Percentiles rank a stretch among this genome's conserved stretches.
phyloP scores from a whole-genome alignment of 2,329 filamentous ascomycete species.

The Alternaria novae-zelandiae region DNA sequence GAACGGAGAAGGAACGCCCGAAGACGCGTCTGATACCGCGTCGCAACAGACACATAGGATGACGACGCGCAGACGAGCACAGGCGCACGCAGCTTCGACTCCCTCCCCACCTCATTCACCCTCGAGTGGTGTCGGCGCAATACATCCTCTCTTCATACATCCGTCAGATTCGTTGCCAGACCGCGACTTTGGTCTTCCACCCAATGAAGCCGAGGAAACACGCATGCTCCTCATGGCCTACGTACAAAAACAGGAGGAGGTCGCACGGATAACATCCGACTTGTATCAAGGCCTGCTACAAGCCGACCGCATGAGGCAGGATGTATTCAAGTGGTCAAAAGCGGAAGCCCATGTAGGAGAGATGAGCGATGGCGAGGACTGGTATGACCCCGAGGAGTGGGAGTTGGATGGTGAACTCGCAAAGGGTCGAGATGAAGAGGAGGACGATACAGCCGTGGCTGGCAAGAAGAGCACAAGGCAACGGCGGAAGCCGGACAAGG shows the following conservation, averaged over 20 bases:
- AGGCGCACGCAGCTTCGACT: constrained; percentile 54
- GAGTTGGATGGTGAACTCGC: constrained; percentile 74
- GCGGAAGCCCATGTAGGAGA: constrained; percentile 78
- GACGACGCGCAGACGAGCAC: constrained; percentile 61
- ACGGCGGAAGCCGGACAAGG: constrained; percentile 45
- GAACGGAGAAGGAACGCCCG: constrained; percentile 33
- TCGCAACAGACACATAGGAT: constrained; percentile 58
- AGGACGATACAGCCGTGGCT: constrained; percentile 63
- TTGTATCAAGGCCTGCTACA: constrained; percentile 74
- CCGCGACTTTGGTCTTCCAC: constrained; percentile 73
- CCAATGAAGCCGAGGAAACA: constrained; percentile 78
- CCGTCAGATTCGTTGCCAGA: constrained; percentile 69
- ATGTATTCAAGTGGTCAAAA: constrained; percentile 77
- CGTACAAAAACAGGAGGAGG: constrained; percentile 85
- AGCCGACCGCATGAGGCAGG: constrained; percentile 73
- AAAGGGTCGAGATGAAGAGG: constrained; percentile 85
- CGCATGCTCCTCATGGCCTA: constrained; percentile 76
- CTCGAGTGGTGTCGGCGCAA: constrained; percentile 58
- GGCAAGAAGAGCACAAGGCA: constrained; percentile 58
- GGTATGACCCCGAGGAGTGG: constrained; percentile 86
- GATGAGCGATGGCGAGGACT: constrained; percentile 88
- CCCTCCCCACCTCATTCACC: constrained; percentile 54
- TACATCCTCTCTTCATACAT: constrained; percentile 77
- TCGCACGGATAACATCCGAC: constrained; percentile 72
- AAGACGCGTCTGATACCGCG: constrained; percentile 52